Conservation (phyloP, 139 green algal species). For the Chlorella sp. region DNA sequence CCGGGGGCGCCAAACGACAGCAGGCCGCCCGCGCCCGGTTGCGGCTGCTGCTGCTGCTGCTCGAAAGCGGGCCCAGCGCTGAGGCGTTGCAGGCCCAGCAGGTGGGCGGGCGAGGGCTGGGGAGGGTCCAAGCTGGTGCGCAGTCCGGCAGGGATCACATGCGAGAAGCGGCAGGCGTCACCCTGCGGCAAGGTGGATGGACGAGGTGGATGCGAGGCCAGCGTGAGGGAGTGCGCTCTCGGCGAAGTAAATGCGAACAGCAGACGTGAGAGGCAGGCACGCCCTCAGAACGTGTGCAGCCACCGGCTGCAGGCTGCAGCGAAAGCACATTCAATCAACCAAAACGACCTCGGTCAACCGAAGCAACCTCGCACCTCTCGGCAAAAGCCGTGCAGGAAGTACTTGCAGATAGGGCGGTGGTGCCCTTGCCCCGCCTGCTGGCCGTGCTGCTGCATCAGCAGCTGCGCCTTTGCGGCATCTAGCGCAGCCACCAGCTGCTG, state of each 20-base stretch:
- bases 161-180: conserved; percentile 17
- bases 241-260: background rate
- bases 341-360: too few species aligned
- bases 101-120: background rate
- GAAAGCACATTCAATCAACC: too few species aligned
- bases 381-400: conserved; percentile 39
- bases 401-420: conserved; percentile 18
- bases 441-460: conserved; percentile 6
- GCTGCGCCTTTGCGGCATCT: conserved; percentile 23
- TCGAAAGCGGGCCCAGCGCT: background rate
- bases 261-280: background rate
- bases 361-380: conserved; percentile 14
- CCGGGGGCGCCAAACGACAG: conserved; percentile 29
- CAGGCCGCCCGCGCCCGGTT: conserved; percentile 1
- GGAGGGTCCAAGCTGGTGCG: background rate
- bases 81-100: conserved; percentile 25
- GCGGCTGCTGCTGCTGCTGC: conserved; percentile 11
- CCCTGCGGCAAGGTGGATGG: background rate
- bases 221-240: too few species aligned
- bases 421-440: background rate
- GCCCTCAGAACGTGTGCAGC: too few species aligned
- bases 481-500: conserved; percentile 27
- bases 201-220: background rate
- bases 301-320: too few species aligned
- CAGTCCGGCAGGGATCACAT: background rate